Base-by-base conservation (phyloP, 768 basidiomycete species). In the Trametes coccinea region DNA sequence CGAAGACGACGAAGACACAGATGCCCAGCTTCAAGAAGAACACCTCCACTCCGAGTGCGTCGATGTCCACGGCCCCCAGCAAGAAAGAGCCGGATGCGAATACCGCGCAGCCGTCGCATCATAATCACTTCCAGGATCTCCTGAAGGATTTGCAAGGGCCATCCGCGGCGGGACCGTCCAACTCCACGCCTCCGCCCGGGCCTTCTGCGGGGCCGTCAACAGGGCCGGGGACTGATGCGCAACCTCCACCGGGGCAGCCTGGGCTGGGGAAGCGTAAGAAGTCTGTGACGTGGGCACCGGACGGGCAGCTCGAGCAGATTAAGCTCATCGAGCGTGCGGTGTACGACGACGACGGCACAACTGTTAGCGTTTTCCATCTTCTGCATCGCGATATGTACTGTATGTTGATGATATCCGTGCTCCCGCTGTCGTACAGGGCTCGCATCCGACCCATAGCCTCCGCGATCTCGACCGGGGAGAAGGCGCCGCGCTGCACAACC, bases 391-490 rank as follows among this genome's bases (percentile, higher is more conserved):
- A 56, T 67, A 67, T 69, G 67, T 78, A 79, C 72, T 70, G 69
- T 79, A 84, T 78, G 77, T 85, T 85, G 82, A 84, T 71, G 69
- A 62, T 59, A 63, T 80, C 68, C 14, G 70, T 66, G 66, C 70
- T 72, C 71, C 60, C 68, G 69, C 66, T 60, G 72, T 74, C 72
- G 70, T 76, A 77, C 82, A 94, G 92, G 89, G 87, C 77, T 78
- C 80, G 72, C 87, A 89, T 78, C 77, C 80, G 70, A 69, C 79
- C 66, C 88, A 90, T 76, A 89, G 80, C 78, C 74, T 90, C 66
- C 91, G 91, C 72, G 92, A 93, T 76, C 80, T 94, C 79, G 92
- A 94, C 77, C 84, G 90, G 73, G 89, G 85, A 72, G 93, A 93
- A 74, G 92, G 92, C 52, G 90, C 90, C 58, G 90, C 92, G 54